phyloP scores from a whole-genome alignment of 179 eudicot species.

The Nepenthes alata region DNA sequence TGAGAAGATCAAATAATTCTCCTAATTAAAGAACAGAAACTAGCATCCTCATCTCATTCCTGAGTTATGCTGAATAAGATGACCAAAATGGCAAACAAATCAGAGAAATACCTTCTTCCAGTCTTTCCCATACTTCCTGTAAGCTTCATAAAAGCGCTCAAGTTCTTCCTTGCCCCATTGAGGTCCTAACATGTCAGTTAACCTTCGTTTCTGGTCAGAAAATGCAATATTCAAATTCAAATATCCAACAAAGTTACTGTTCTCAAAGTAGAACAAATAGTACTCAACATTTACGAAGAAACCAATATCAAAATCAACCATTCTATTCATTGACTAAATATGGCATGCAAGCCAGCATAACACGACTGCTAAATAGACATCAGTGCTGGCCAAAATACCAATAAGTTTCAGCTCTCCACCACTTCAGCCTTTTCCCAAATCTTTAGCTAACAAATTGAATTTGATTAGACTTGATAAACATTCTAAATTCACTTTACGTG shows the following conservation, averaged over 20 bases:
- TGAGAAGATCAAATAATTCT: background rate
- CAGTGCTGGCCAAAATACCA: too few species aligned
- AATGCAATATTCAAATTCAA: background rate
- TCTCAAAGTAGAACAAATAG: too few species aligned
- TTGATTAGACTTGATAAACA: too few species aligned
- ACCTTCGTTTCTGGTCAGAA: conserved; percentile 33
- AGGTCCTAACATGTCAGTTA: conserved; percentile 37
- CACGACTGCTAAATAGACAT: too few species aligned
- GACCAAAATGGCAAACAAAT: background rate
- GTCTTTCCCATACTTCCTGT: conserved; percentile 36
- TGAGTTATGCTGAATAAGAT: background rate
- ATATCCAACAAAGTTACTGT: too few species aligned
- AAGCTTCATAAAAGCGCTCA: conserved; percentile 39
- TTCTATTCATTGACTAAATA: too few species aligned
- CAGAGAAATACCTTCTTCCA: conserved; percentile 44
- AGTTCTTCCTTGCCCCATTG: conserved; percentile 47
- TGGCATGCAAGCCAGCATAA: too few species aligned
- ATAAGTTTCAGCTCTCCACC: too few species aligned
- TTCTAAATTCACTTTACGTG: too few species aligned
- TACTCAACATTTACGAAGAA: background rate
- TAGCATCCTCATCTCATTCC: background rate
- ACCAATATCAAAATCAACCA: too few species aligned
- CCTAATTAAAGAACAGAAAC: background rate
- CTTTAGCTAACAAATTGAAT: too few species aligned
- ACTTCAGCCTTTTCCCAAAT: too few species aligned